Evolutionary conservation across 2,329 filamentous ascomycete genomes (phyloP).

Genomic region (Curvularia sp.): DNA sequence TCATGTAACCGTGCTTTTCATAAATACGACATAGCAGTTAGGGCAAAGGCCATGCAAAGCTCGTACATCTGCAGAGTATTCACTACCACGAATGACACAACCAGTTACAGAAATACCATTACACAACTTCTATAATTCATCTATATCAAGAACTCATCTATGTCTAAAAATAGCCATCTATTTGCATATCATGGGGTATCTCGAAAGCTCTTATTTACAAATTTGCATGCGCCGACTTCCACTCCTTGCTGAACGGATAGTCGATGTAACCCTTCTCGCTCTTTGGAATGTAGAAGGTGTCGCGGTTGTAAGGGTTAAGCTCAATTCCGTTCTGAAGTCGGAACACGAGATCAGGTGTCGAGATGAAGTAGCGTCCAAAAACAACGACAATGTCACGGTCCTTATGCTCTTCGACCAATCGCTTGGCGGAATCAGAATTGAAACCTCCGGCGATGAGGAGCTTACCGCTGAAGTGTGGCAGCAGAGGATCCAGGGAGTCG

Average conservation of each 20-base stretch:
- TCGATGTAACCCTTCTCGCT: conserved; percentile 52
- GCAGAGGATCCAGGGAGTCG: conserved; percentile 34
- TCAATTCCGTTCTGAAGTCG: conserved; percentile 54
- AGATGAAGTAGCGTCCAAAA: conserved; percentile 59
- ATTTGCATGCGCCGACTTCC: conserved; percentile 14
- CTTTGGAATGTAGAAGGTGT: conserved; percentile 54
- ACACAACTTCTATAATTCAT: not conserved
- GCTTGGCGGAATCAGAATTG: conserved; percentile 48
- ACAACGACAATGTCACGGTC: conserved; percentile 55
- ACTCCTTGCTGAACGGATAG: conserved; percentile 42
- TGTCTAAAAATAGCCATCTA: not conserved
- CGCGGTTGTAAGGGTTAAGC: conserved; percentile 55
- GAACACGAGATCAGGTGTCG: conserved; percentile 58
- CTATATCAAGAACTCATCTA: not conserved
- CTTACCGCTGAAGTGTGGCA: conserved; percentile 38
- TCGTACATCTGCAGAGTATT: no score
- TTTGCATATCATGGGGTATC: not conserved
- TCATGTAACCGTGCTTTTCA: no score
- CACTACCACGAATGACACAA: not conserved
- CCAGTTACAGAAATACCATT: not conserved
- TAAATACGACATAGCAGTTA: no score
- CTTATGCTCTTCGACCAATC: conserved; percentile 51
- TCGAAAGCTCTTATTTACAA: not conserved
- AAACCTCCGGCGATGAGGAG: conserved; percentile 54
- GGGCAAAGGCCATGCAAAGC: no score